Evolutionary conservation across 345 rosid genomes (phyloP), one percentile per base, ranked within the genome.

Genomic region (Eucalyptus fibrosa): DNA sequence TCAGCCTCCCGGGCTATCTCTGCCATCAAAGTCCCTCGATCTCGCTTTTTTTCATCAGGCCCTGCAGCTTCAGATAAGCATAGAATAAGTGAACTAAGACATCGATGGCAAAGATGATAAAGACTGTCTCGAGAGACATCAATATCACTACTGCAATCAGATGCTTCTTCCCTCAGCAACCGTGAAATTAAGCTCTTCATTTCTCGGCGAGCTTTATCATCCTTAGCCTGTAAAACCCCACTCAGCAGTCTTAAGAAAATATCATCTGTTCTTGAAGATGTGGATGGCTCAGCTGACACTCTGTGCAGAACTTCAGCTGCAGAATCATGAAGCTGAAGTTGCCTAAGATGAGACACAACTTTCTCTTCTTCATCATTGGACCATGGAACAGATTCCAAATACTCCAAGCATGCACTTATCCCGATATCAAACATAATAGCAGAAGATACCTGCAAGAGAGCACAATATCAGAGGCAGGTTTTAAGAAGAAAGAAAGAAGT

Each of bases 321-420:
- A 14, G 94, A 95, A 56, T 93, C 94, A 37, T 92, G 92, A 89
- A 97, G 97, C 80, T 97, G 92, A 87, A 97, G 99, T 93, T 97
- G 92, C 59, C 91, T 89, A 28, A 97, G 96, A 90, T 93, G 92
- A 55, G 94, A 92, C 28, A 95, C 90, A 88, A 97, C 91, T 88
- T 93, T 92, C 90, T 93, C 96, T 91, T 97, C 99, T 89, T 97
- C 99, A 16, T 93, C 96, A 89, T 92, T 93, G 45, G 99, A 94
- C 99, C 99, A 97, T 32, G 98, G 99, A 87, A 94, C 95, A 67
- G 98, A 98, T 94, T 97, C 99, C 92, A 97, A 93, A 92, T 96
- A 95, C 92, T 95, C 96, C 86, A 97, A 90, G 93, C 99, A 97
- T 45, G 97, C 94, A 89, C 14, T 77, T 59, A 97, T 93, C 49